Base-by-base conservation (phyloP, 2,329 filamentous ascomycete genomes). In the Tolypocladium album region DNA sequence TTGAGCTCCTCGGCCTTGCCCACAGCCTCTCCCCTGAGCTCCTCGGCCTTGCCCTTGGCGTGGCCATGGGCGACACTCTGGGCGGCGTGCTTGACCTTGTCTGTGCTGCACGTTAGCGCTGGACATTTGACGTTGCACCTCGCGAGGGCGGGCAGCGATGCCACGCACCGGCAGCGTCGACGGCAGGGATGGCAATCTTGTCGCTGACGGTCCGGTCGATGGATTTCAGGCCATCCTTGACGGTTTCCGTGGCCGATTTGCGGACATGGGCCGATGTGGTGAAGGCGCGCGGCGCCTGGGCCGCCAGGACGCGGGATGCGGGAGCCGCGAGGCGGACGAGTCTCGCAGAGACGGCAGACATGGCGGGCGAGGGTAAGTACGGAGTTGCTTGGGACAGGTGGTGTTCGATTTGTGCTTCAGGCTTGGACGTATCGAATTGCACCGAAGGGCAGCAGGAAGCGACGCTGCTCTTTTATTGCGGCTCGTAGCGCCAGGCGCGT, bases 161-260 rank as follows among this genome's bases (percentile, higher is more conserved):
- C 27, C 34, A 76, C 80, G 61, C 76, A 86, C 85, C 71, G 56
- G 80, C 79, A 55, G 76, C 74, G 65, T 88, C 77, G 68, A 88
- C 84, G 20, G 82, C 83, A 45, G 83, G 82, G 31, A 87, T 81
- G 36, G 86, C 81, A 22, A 88, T 68, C 69, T 84, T 86, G 69
- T 85, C 80, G 61, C 81, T 80, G 50, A 88, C 82, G 57, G 75
- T 78, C 38, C 82, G 78, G 73, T 88, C 83, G 7, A 86, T 82
- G 7, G 73, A 74, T 72, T 87, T 85, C 60, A 83, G 71, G 4
- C 78, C 78, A 62, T 87, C 83, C 72, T 86, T 88, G 66, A 82
- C 79, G 0, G 77, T 65, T 60, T 86, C 82, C 58, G 79, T 74
- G 3, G 78, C 74, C 12, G 77, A 74, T 74, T 84, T 85, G 55